Base-by-base conservation (phyloP, 2,329 filamentous ascomycete genomes). In the Claviceps africana region DNA sequence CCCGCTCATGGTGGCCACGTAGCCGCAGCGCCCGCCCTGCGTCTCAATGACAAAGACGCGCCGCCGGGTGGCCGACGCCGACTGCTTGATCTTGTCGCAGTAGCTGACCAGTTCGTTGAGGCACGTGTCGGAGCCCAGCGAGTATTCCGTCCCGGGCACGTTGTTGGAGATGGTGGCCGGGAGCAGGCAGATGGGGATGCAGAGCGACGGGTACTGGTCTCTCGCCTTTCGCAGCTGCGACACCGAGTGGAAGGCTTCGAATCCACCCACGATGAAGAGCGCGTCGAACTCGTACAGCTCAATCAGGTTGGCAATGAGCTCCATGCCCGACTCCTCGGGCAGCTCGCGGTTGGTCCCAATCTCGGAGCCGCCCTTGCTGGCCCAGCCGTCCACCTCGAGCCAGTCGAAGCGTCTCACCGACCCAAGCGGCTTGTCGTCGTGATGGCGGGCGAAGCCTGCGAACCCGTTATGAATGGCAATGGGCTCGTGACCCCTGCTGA, bases 81-180 rank as follows among this genome's bases (percentile, higher is more conserved):
- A 96, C 68, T 97, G 93, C 69, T 94, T 89, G 70, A 97, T 96
- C 62, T 90, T 91, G 73, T 98, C 93, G 66, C 91, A 96, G 71
- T 96, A 98, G 59, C 85, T 81, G 57, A 96, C 88, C 40, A 98
- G 77, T 52, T 95, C 89, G 71, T 98, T 98, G 56, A 98, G 73
- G 64, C 93, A 97, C 1, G 93, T 98, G 63, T 98, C 93, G 33
- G 89, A 95, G 44, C 93, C 93, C 46, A 98, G 81, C 1, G 89
- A 96, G 73, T 96, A 97, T 69, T 98, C 93, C 0, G 91, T 95
- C 40, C 93, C 93, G 0, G 93, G 93, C 4, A 98, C 93, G 66
- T 98, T 98, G 76, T 98, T 98, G 58, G 88, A 95, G 60, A 98
- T 91, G 10, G 93, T 98, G n/a, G 93, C 93, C 0, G 93, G 93